Evolutionary conservation across 768 basidiomycete species (phyloP).

Genomic region (Kwoniella heveanensis): DNA sequence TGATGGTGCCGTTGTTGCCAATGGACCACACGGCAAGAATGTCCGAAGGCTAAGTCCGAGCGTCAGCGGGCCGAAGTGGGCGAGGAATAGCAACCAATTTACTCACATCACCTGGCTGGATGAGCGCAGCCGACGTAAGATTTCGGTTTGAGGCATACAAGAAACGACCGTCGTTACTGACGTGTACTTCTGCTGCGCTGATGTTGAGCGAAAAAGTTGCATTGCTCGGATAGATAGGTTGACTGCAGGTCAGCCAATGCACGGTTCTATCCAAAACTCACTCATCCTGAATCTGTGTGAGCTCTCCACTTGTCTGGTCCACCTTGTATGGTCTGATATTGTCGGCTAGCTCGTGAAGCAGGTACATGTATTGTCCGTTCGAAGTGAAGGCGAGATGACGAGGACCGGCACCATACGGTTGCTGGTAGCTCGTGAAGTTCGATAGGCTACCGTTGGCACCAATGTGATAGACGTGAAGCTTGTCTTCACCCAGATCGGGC

Average conservation of each 20-base stretch:
- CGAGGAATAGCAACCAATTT: no score
- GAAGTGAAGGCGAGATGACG: constrained; percentile 9
- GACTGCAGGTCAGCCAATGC: constrained; percentile 1
- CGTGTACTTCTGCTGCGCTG: constrained; percentile 12
- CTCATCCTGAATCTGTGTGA: constrained; percentile 11
- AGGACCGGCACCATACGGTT: constrained; percentile 11
- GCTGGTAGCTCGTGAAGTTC: constrained; percentile 6
- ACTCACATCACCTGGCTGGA: constrained; percentile 10
- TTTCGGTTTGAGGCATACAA: constrained; percentile 14
- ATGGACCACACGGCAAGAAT: constrained; percentile 14
- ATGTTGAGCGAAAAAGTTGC: constrained; percentile 11
- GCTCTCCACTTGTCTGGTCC: constrained; percentile 7
- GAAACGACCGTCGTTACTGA: constrained; percentile 14
- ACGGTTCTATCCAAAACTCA: background rate
- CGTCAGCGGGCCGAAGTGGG: no score
- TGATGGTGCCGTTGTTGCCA: constrained; percentile 6
- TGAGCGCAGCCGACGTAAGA: constrained; percentile 2
- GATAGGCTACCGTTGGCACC: constrained; percentile 7
- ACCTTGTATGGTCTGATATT: constrained; percentile 13
- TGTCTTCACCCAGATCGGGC: constrained; percentile 13
- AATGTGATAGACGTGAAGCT: constrained; percentile 4
- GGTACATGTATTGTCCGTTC: constrained; percentile 11
- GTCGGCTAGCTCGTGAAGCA: constrained; percentile 11
- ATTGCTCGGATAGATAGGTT: constrained; percentile 13
- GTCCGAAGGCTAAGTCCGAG: constrained; percentile 13